Conservation (phyloP, 192 early-diverging fungal species). For the Allomyces macrogynus region DNA sequence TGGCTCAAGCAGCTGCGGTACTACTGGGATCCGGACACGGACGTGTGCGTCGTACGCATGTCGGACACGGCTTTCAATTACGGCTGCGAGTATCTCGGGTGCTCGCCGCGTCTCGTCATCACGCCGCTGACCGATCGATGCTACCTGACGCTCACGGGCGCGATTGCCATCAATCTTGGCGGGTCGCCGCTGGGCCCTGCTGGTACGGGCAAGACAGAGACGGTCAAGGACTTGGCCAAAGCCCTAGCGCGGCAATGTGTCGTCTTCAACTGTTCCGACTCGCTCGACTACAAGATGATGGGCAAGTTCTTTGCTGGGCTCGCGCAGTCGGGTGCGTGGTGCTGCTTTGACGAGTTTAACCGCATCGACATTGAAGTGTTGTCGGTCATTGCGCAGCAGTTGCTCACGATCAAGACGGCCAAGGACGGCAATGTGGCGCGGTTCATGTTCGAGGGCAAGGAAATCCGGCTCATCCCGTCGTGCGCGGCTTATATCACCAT, state of each 20-base stretch:
- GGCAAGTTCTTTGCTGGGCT: slow-evolving; percentile 44
- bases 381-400: slow-evolving; percentile 38
- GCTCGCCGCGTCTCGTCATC: slow-evolving; percentile 36
- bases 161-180: slow-evolving; percentile 37
- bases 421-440: slow-evolving; percentile 30
- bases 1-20: slow-evolving; percentile 40
- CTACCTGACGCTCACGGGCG: slow-evolving; percentile 39
- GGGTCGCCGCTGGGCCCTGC: slow-evolving; percentile 37
- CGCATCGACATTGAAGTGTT: slow-evolving; percentile 42
- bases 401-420: slow-evolving; percentile 36
- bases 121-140: slow-evolving; percentile 40
- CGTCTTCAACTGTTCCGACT: slow-evolving; percentile 43
- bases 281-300: slow-evolving; percentile 48
- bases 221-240: slow-evolving; percentile 40
- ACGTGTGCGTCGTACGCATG: slow-evolving; percentile 36
- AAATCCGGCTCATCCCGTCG: slow-evolving; percentile 38
- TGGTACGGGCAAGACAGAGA: slow-evolving; percentile 41
- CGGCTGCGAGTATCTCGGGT: slow-evolving; percentile 40
- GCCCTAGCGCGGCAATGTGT: slow-evolving; percentile 38
- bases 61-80: slow-evolving; percentile 32
- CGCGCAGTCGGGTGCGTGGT: slow-evolving; percentile 38
- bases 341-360: slow-evolving; percentile 46
- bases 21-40: slow-evolving; percentile 37
- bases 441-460: slow-evolving; percentile 37
- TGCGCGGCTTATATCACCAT: slow-evolving; percentile 38